Percentiles rank a stretch among this genome's conserved stretches.
These are phyloP conservation scores for Lactifluus pinguis DNA, from an alignment of 768 basidiomycete genomes.

Conservation along the genomic window DNA sequence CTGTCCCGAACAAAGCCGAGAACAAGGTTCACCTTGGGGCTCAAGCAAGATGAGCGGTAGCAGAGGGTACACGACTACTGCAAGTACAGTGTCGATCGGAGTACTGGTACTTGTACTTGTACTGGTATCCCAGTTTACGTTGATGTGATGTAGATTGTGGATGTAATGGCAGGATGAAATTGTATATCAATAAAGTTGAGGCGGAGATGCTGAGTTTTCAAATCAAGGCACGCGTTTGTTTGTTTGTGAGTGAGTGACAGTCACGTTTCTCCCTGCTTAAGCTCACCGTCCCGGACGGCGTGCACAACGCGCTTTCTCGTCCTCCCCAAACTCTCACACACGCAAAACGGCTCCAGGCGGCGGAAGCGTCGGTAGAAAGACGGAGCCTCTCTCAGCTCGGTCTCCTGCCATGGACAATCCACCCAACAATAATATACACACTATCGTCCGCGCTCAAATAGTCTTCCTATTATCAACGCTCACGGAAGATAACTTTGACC, in stretches of 20 bases:
- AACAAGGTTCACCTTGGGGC: not conserved
- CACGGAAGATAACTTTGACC: conserved; percentile 94
- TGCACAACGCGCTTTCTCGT: conserved; percentile 18
- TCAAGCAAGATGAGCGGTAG: not conserved
- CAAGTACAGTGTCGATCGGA: not conserved
- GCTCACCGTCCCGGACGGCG: conserved; percentile 21
- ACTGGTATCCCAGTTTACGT: no score
- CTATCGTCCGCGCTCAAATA: conserved; percentile 94
- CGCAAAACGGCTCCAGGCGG: conserved; percentile 31
- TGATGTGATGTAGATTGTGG: not conserved
- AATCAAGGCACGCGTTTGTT: not conserved
- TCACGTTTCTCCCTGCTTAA: conserved; percentile 12
- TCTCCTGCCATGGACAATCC: conserved; percentile 79
- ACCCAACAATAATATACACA: conserved; percentile 78
- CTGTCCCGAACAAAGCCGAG: conserved; percentile 20
- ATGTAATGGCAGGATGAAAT: not conserved
- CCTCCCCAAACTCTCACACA: conserved; percentile 10
- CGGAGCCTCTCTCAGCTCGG: conserved; percentile 36
- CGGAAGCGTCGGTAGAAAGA: conserved; percentile 29
- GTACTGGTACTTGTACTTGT: not conserved
- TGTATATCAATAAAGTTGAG: not conserved
- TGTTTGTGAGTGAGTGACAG: conserved; percentile 1
- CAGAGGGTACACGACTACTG: not conserved
- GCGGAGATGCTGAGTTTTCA: conserved; percentile 8
- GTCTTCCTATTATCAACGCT: conserved; percentile 94